Base-by-base conservation (phyloP, 2,329 filamentous ascomycete genomes). In the Sclerotinia spermophila region DNA sequence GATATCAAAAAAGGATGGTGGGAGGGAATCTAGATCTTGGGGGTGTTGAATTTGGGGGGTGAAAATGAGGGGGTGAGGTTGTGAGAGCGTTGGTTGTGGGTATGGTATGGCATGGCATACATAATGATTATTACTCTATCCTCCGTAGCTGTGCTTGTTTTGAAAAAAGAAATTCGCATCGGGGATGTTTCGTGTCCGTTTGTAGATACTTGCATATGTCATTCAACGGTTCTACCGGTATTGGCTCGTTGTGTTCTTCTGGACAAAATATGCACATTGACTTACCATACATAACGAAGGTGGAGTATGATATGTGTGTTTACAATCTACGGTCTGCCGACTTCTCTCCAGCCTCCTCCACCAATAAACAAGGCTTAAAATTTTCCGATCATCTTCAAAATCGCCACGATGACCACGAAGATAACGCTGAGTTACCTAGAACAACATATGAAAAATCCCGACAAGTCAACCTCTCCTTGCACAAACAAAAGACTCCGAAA, bases 401-500 rank as follows among this genome's bases (percentile, higher is more conserved):
- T 45, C 33, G 24, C 44, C 42, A 69, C 30, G 30, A 42, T 64
- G 27, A 30, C 30, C 15, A 59, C 56, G 33, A 38, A 21, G 56
- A 64, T 48, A n/a, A 68, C n/a, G 67, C 44, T 11, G 67, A 68
- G 67, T 62, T 62, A 68, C 67, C 17, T 51, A 45, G 33, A 59
- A 27, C 67, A 44, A 40, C 67, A 53, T 40, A 27, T 27, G 19
- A 53, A 64, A 48, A n/a, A 51, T 51, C 30, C 59, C 59, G 44
- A 27, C 51, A 33, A 44, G 24, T 15, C 44, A 65, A 40, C n/a
- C 45, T 33, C 21, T 51, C 27, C 19, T 56, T 27, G 38, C 38
- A 69, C 58, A 55, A 56, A 56, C 33, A 64, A 60, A 40, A 24
- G 17, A 30, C 30, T 62, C 33, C n/a, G 35, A 13, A 33, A 69